Evolutionary conservation across 345 rosid genomes (phyloP).

Genomic region (Brassica carinata): DNA sequence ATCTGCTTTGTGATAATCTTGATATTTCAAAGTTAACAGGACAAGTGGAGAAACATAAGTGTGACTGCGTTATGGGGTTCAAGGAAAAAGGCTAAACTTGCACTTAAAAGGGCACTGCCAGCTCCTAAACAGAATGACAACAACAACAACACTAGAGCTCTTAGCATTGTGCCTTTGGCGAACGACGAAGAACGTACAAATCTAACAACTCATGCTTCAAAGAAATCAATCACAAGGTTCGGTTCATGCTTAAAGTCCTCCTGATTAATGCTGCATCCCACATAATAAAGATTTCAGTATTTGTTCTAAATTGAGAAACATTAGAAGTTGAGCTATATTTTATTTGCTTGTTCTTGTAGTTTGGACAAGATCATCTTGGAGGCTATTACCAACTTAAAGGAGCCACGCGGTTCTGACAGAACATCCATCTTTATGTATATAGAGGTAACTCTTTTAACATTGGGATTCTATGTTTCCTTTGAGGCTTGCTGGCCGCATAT

Average conservation of each 20-base stretch:
- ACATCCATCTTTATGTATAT: conserved; percentile 73
- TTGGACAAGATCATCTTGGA: conserved; percentile 78
- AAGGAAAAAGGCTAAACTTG: conserved; percentile 84
- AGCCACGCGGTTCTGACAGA: conserved; percentile 77
- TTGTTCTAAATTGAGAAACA: too few species aligned
- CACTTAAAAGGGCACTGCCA: conserved; percentile 57
- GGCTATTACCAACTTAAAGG: conserved; percentile 78
- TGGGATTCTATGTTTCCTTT: conserved; percentile 6
- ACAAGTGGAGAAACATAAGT: conserved; percentile 99
- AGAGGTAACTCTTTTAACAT: conserved; percentile 59
- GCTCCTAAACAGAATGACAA: conserved; percentile 51
- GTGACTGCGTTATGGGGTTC: conserved; percentile 92
- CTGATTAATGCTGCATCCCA: neutral
- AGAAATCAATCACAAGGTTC: conserved; percentile 70
- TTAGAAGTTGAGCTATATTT: conserved; percentile 24
- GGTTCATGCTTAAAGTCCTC: conserved; percentile 2
- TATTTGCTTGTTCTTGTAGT: conserved; percentile 53
- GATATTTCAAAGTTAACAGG: conserved; percentile 53
- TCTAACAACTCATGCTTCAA: conserved; percentile 55
- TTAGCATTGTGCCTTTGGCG: conserved; percentile 39
- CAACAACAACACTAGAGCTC: conserved; percentile 39
- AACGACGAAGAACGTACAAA: conserved; percentile 57
- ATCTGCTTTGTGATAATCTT: too few species aligned
- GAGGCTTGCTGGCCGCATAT: neutral
- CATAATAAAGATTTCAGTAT: neutral